Conservation (phyloP, 176 grass and related monocot genomes). For the Carex pumila region DNA sequence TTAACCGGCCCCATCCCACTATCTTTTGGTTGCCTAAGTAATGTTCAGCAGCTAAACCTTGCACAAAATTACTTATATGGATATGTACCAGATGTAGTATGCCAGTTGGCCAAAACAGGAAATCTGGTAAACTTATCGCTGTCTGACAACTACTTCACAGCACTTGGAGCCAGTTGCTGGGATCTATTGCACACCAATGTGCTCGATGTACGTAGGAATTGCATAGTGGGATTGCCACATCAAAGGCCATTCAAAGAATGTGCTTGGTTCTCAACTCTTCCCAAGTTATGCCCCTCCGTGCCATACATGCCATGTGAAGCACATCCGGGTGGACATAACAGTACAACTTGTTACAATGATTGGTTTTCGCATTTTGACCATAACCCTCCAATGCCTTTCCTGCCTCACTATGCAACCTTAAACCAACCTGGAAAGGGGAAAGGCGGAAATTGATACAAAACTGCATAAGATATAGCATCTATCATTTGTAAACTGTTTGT, state of each 20-base stretch:
- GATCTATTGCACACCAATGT: slow-evolving; percentile 35
- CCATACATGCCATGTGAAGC: slow-evolving; percentile 56
- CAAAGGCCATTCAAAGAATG: slow-evolving; percentile 62
- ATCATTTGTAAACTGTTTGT: background rate
- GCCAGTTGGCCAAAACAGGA: slow-evolving; percentile 41
- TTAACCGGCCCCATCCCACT: slow-evolving; percentile 59
- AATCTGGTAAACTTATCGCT: slow-evolving; percentile 63
- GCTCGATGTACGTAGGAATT: slow-evolving; percentile 64
- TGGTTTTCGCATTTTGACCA: background rate
- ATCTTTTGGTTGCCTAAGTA: slow-evolving; percentile 67
- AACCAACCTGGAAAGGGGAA: background rate
- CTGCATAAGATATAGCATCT: background rate
- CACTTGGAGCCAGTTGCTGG: slow-evolving; percentile 43
- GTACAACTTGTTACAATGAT: background rate
- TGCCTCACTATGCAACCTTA: background rate
- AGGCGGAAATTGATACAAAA: slow-evolving; percentile 8
- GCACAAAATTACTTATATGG: slow-evolving; percentile 64
- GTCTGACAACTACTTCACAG: slow-evolving; percentile 69
- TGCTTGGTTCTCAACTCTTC: slow-evolving; percentile 32
- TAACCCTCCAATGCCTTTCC: background rate
- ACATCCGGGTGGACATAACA: slow-evolving; percentile 20
- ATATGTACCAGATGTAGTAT: slow-evolving; percentile 56
- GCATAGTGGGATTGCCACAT: slow-evolving; percentile 46
- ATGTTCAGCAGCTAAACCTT: slow-evolving; percentile 52
- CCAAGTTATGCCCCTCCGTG: slow-evolving; percentile 50